phyloP scores from a whole-genome alignment of 768 basidiomycete genomes.

The Phylloporus arenicola region DNA sequence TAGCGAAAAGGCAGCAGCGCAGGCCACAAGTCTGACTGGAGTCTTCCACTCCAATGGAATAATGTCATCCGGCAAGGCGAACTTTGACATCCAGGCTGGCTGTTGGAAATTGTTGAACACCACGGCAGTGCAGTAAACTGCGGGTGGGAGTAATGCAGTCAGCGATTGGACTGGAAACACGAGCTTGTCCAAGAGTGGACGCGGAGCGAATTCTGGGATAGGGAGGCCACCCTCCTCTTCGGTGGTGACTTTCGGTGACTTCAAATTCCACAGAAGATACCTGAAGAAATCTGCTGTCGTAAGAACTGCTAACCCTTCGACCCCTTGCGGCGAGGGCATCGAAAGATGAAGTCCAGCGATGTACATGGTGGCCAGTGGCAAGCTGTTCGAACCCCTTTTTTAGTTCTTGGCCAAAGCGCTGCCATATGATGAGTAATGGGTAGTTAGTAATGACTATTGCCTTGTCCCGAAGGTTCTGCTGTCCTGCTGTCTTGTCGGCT shows the following conservation, averaged over 20 bases:
- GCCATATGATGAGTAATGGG: constrained; percentile 17
- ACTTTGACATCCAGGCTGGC: constrained; percentile 31
- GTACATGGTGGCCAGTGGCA: constrained; percentile 22
- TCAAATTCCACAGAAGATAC: constrained; percentile 11
- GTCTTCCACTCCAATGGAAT: constrained; percentile 20
- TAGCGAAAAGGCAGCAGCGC: constrained; percentile 20
- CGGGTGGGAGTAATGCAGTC: constrained; percentile 21
- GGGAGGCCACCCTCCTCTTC: constrained; percentile 16
- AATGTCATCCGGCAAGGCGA: constrained; percentile 23
- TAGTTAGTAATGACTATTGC: background rate
- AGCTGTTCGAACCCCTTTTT: constrained; percentile 15
- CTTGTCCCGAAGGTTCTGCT: too few species aligned
- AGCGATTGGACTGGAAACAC: constrained; percentile 26
- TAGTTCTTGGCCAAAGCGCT: constrained; percentile 8
- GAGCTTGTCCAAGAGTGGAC: constrained; percentile 23
- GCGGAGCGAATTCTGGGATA: constrained; percentile 10
- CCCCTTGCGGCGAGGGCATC: constrained; percentile 8
- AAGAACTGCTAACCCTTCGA: constrained; percentile 23
- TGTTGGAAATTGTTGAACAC: constrained; percentile 29
- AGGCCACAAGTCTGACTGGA: constrained; percentile 25
- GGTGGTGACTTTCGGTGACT: background rate
- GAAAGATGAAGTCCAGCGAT: constrained; percentile 22
- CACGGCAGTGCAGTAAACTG: constrained; percentile 25
- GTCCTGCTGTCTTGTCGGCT: too few species aligned
- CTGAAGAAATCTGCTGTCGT: constrained; percentile 23